phyloP scores from a whole-genome alignment of 176 grass and related monocot genomes.

The Carex scoparia region DNA sequence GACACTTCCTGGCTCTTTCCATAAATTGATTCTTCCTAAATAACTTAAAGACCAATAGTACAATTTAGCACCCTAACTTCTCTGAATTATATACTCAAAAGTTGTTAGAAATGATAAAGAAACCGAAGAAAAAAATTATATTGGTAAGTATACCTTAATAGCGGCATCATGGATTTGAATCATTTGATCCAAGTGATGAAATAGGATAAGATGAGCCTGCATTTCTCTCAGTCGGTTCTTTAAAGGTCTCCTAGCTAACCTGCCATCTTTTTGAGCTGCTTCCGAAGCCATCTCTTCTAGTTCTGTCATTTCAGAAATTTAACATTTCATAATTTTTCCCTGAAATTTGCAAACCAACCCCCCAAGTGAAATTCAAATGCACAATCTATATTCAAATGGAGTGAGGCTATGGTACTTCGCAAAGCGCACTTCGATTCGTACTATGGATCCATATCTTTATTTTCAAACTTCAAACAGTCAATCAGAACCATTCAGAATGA shows the following conservation, averaged over 20 bases:
- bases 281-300: slow-evolving; percentile 47
- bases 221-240: slow-evolving; percentile 52
- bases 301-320: slow-evolving; percentile 35
- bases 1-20: not conserved
- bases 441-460: no score
- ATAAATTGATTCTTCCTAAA: not conserved
- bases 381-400: not conserved
- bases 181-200: slow-evolving; percentile 33
- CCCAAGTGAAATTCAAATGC: not conserved
- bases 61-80: not conserved
- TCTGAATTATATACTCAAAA: not conserved
- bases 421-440: no score
- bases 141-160: slow-evolving; percentile 38
- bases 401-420: no score
- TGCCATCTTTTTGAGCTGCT: slow-evolving; percentile 57
- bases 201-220: slow-evolving; percentile 52
- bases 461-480: no score
- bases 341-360: not conserved
- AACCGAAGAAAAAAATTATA: not conserved
- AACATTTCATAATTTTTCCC: slow-evolving; percentile 17
- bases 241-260: slow-evolving; percentile 59
- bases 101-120: not conserved
- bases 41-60: not conserved
- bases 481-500: no score
- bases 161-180: slow-evolving; percentile 42